A percentile compares a stretch with the other conserved stretches of the same genome.
Conservation (phyloP, 2,329 filamentous ascomycete genomes). For the Xylariaceae sp. region DNA sequence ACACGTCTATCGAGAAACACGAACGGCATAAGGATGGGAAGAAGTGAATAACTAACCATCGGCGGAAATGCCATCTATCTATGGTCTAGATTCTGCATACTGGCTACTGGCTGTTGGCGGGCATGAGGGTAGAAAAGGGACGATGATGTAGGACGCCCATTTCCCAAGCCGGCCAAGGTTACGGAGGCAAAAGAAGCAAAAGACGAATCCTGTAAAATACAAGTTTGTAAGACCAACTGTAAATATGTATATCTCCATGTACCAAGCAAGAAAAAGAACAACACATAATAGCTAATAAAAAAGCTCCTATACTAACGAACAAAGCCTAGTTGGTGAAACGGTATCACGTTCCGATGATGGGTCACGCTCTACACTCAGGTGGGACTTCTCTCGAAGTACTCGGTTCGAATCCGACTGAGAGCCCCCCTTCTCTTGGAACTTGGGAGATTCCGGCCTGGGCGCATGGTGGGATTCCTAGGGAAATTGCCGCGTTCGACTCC, state of each 20-base stretch:
- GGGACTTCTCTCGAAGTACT: too few relatives aligned
- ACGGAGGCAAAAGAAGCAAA: neutral
- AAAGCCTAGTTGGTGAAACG: too few relatives aligned
- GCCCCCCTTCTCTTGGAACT: too few relatives aligned
- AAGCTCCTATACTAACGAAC: too few relatives aligned
- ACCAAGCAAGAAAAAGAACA: neutral
- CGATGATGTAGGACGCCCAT: neutral
- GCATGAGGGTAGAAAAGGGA: neutral
- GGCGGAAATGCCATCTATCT: neutral
- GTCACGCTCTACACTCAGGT: too few relatives aligned
- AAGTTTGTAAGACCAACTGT: slow-evolving; percentile 5
- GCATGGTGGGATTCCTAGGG: too few relatives aligned
- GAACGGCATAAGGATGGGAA: neutral
- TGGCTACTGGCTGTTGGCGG: neutral
- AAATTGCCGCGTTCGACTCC: too few relatives aligned
- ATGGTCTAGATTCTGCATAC: neutral
- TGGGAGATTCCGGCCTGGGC: too few relatives aligned
- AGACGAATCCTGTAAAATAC: slow-evolving; percentile 2
- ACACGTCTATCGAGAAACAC: neutral
- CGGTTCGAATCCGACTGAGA: too few relatives aligned
- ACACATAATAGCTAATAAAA: too few relatives aligned
- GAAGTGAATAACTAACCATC: neutral
- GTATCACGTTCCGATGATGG: too few relatives aligned
- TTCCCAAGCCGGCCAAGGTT: neutral
- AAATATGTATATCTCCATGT: neutral